Base-by-base conservation (phyloP, 805 yeast species). In the Metschnikowia borealis region DNA sequence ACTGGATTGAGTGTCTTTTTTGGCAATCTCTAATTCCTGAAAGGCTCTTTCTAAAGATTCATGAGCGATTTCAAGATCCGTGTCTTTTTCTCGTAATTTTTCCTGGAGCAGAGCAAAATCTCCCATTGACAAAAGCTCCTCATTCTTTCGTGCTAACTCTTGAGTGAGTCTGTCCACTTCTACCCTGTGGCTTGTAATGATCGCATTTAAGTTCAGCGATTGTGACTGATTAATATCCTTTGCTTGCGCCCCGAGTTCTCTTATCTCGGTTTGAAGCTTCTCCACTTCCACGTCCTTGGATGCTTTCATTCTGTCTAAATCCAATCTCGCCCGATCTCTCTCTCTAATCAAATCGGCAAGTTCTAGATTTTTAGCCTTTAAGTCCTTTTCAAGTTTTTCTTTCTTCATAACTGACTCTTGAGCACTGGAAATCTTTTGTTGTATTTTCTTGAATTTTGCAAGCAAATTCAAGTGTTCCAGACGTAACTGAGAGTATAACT, bases 311-410 rank as follows among this genome's bases (percentile, higher is more conserved):
- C 87, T 78, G 55, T 88, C 96, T 38, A 89, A 69, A 52, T 89
- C 96, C 57, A 89, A 73, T 61, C 92, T 79, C 1, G 96, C 95
- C 44, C 96, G 78, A 63, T 89, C 97, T 51, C 97, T 81, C 64
- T 89, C 96, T 54, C 94, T 79, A 50, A 90, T 90, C 59, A 89
- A 76, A 59, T 89, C 96, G 1, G 96, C 96, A 53, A 89, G 75
- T 67, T 89, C 96, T 40, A 89, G 77, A 63, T 88, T 89, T 68
- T 90, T 90, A 13, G 91, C 79, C 64, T 88, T 89, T 65, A 89
- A 71, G 52, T 90, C 96, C 49, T 87, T 64, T 79, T 90, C 96
- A 35, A 87, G 69, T 62, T 81, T 82, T 61, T 90, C 96, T 57
- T 90, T 82, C 67, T 83, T 86, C 55, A 86, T 86, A 54, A 90